Evolutionary conservation across 768 basidiomycete genomes (phyloP).

Genomic region (Tricholoma bakamatsutake): DNA sequence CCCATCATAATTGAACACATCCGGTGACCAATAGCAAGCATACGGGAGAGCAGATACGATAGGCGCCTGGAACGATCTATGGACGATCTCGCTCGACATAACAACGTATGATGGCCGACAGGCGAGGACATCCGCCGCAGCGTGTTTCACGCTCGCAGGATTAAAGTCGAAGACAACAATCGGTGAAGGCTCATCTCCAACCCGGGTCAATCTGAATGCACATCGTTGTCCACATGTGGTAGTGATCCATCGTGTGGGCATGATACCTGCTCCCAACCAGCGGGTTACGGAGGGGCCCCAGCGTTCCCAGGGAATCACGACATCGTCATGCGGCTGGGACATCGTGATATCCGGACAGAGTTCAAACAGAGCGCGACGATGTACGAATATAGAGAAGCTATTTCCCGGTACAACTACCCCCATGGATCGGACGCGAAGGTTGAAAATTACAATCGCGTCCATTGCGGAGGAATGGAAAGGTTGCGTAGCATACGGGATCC

Average conservation of each 20-base stretch:
- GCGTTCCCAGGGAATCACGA: conserved; percentile 18
- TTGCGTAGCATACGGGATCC: conserved; percentile 6
- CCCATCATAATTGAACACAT: neutral
- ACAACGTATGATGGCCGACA: neutral
- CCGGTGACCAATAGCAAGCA: neutral
- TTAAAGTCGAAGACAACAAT: conserved; percentile 1
- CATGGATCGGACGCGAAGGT: conserved; percentile 19
- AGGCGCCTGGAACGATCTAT: neutral
- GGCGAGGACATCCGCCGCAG: neutral
- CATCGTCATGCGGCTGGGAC: conserved; percentile 5
- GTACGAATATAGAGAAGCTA: conserved; percentile 30
- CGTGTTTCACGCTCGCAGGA: neutral
- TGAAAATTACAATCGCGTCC: conserved; percentile 30
- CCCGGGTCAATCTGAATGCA: neutral
- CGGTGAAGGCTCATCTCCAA: neutral
- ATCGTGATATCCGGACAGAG: conserved; percentile 7
- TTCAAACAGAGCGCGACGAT: conserved; percentile 24
- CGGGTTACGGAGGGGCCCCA: conserved; percentile 31
- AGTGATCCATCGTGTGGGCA: conserved; percentile 34
- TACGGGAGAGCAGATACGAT: neutral
- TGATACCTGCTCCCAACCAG: conserved; percentile 24
- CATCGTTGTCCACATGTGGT: conserved; percentile 30
- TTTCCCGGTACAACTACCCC: neutral
- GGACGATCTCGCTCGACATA: neutral
- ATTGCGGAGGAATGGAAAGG: conserved; percentile 20